phyloP scores from a whole-genome alignment of 352 stramenopile genomes.

The Globisporangium recalcitrans region DNA sequence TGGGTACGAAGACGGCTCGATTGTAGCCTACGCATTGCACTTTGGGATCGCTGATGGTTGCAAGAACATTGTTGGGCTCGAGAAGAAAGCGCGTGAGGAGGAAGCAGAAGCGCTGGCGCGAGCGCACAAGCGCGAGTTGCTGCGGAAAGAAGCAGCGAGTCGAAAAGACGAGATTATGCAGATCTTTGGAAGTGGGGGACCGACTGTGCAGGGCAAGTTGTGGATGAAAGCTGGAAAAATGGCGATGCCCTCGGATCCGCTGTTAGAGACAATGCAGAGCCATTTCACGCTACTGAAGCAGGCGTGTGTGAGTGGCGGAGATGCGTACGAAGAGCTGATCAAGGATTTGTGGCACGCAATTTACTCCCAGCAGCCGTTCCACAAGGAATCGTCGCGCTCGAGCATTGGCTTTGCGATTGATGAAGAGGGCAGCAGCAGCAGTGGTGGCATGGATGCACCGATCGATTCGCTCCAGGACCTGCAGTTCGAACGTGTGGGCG shows the following conservation, averaged over 20 bases:
- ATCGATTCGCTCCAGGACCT: conserved; percentile 13
- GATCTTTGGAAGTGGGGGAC: conserved; percentile 37
- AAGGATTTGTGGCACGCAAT: conserved; percentile 61
- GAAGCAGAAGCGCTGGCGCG: conserved; percentile 75
- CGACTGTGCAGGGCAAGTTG: conserved; percentile 26
- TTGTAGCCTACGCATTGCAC: conserved; percentile 79
- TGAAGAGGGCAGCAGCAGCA: conserved; percentile 7
- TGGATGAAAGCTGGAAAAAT: conserved; percentile 56
- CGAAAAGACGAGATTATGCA: conserved; percentile 40
- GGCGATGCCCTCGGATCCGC: conserved; percentile 45
- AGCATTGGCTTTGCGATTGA: conserved; percentile 19
- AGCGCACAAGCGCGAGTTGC: conserved; percentile 60
- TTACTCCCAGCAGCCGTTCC: conserved; percentile 46
- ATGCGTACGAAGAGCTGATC: conserved; percentile 57
- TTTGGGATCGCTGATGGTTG: conserved; percentile 75
- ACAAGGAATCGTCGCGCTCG: conserved; percentile 18
- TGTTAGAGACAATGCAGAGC: conserved; percentile 59
- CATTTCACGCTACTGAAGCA: conserved; percentile 66
- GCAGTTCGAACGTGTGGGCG: conserved; percentile 64
- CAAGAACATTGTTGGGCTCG: conserved; percentile 58
- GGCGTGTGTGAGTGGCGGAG: conserved; percentile 55
- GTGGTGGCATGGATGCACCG: neutral
- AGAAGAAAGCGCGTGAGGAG: conserved; percentile 69
- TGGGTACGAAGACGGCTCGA: conserved; percentile 70
- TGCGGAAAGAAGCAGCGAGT: conserved; percentile 46